Conservation (phyloP, 805 yeast genomes). For the Candida alai region DNA sequence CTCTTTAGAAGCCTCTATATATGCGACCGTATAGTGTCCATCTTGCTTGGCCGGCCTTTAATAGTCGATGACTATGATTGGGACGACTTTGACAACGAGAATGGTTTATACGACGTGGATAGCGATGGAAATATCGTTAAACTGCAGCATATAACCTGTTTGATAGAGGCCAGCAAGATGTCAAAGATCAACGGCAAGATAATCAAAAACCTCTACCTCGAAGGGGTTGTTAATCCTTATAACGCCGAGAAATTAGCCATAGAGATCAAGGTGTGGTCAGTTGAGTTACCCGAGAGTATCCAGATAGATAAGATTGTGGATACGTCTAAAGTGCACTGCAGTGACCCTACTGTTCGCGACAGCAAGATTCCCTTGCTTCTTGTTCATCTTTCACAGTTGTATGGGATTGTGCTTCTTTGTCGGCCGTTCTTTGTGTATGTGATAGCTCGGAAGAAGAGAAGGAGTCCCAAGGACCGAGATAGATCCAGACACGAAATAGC, state of each 20-base stretch:
- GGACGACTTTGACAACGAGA: constrained; percentile 24
- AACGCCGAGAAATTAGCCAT: constrained; percentile 32
- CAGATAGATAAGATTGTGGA: constrained; percentile 18
- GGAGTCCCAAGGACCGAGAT: neutral
- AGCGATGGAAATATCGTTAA: constrained; percentile 4
- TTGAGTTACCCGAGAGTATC: constrained; percentile 27
- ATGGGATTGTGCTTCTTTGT: constrained; percentile 33
- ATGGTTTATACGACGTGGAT: constrained; percentile 5
- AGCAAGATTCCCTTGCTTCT: constrained; percentile 19
- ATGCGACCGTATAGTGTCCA: constrained; percentile 30
- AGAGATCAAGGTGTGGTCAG: constrained; percentile 32
- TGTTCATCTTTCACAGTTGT: constrained; percentile 32
- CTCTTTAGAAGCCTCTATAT: constrained; percentile 21
- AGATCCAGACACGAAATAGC: constrained; percentile 5
- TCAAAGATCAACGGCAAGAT: constrained; percentile 26
- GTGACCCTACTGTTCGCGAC: constrained; percentile 8
- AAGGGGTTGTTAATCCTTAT: constrained; percentile 22
- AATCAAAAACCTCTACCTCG: constrained; percentile 27
- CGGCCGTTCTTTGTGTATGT: constrained; percentile 39
- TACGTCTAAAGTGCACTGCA: neutral
- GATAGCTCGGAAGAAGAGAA: constrained; percentile 1
- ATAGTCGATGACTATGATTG: constrained; percentile 33
- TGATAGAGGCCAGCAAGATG: constrained; percentile 24
- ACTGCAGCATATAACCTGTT: constrained; percentile 11
- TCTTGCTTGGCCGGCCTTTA: constrained; percentile 35